These are phyloP conservation scores for Talaromyces wortmannii DNA, from an alignment of 495 filamentous ascomycete species.

Conservation along the genomic window DNA sequence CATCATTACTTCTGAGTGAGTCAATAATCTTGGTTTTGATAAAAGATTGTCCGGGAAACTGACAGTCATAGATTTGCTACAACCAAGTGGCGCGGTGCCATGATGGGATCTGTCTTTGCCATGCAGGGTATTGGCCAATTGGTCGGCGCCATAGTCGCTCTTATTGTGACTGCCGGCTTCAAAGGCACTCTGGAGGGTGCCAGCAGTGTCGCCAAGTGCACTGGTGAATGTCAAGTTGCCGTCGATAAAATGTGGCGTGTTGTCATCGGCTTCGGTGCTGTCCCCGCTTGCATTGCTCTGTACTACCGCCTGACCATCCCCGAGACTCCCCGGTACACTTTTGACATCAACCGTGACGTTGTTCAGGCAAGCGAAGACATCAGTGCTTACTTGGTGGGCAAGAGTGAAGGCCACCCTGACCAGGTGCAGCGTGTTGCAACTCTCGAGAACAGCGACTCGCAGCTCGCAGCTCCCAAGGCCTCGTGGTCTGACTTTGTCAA, in stretches of 20 bases:
- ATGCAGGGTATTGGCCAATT: slow-evolving; percentile 81
- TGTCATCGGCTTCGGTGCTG: slow-evolving; percentile 72
- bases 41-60: neutral
- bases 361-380: slow-evolving; percentile 62
- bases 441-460: slow-evolving; percentile 31
- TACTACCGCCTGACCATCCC: slow-evolving; percentile 89
- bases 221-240: slow-evolving; percentile 57
- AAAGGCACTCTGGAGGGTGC: slow-evolving; percentile 55
- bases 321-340: slow-evolving; percentile 76
- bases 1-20: slow-evolving; percentile 76
- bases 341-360: slow-evolving; percentile 69
- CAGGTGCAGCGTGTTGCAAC: slow-evolving; percentile 48
- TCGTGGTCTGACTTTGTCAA: slow-evolving; percentile 56
- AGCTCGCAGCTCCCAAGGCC: slow-evolving; percentile 54
- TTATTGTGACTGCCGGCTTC: slow-evolving; percentile 69
- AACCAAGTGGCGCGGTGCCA: slow-evolving; percentile 77
- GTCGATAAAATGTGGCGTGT: slow-evolving; percentile 85
- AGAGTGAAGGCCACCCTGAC: slow-evolving; percentile 53
- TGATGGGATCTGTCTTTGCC: slow-evolving; percentile 84
- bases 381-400: slow-evolving; percentile 53
- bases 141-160: slow-evolving; percentile 58
- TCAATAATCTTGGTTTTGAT: slow-evolving; percentile 12
- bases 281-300: slow-evolving; percentile 68
- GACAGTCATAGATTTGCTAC: slow-evolving; percentile 56
- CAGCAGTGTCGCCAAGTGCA: slow-evolving; percentile 41